phyloP scores from a whole-genome alignment of 2,329 filamentous ascomycete genomes.

The Fusarium sp. region DNA sequence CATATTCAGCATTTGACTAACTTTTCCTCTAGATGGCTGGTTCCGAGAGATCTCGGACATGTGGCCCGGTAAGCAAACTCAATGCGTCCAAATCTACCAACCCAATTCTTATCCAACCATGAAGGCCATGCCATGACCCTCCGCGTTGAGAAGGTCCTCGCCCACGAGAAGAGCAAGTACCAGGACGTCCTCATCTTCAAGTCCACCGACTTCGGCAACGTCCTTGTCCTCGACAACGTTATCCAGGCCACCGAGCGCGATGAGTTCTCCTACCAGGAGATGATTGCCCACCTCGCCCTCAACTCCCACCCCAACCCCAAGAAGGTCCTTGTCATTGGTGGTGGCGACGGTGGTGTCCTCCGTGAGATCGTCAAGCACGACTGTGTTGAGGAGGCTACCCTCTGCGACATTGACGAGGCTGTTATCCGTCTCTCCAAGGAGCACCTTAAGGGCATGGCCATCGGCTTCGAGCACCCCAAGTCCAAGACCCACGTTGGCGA shows the following conservation, averaged over 20 bases:
- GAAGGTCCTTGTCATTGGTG: slow-evolving; percentile 97
- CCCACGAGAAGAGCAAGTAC: slow-evolving; percentile 99
- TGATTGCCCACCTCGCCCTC: slow-evolving; percentile 99
- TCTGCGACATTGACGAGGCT: slow-evolving; percentile 99
- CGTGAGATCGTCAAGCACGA: slow-evolving; percentile 99
- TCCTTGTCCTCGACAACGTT: slow-evolving; percentile 97
- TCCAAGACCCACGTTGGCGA: slow-evolving; percentile 93
- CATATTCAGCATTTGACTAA: slow-evolving; percentile 20
- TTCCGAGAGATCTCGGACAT: slow-evolving; percentile 99
- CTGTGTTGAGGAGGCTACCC: slow-evolving; percentile 91
- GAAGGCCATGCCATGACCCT: slow-evolving; percentile 96
- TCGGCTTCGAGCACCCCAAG: slow-evolving; percentile 93
- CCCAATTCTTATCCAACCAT: slow-evolving; percentile 9
- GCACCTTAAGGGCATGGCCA: slow-evolving; percentile 94
- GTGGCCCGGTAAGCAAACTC: slow-evolving; percentile 77
- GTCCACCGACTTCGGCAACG: slow-evolving; percentile 95
- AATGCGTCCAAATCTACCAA: not conserved
- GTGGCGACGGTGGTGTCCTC: slow-evolving; percentile 96
- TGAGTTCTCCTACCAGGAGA: slow-evolving; percentile 99
- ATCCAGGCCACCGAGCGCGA: slow-evolving; percentile 99
- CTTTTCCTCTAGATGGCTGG: slow-evolving; percentile 84
- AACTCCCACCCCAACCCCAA: slow-evolving; percentile 98
- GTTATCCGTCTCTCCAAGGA: slow-evolving; percentile 99
- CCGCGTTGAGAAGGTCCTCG: slow-evolving; percentile 95
- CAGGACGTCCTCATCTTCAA: slow-evolving; percentile 99